These are phyloP conservation scores for Ogataea salicorniae DNA, from an alignment of 805 yeast species.

Conservation along the genomic window DNA sequence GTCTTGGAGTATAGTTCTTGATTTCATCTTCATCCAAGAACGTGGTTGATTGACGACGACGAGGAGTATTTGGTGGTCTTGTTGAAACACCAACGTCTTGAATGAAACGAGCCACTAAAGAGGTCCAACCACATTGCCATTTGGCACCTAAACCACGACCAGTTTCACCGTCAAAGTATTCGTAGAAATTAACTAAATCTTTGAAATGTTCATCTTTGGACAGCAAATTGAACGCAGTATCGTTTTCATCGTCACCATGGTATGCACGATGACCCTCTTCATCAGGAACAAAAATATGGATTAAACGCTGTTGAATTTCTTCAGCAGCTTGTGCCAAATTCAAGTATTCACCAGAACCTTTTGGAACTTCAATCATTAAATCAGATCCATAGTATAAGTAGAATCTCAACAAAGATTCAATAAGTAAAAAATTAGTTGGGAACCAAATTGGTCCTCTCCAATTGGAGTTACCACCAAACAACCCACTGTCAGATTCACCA, in stretches of 20 bases:
- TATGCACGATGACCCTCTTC: constrained; percentile 62
- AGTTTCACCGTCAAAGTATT: constrained; percentile 89
- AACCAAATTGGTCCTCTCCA: constrained; percentile 99
- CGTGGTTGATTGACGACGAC: constrained; percentile 21
- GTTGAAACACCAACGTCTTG: constrained; percentile 80
- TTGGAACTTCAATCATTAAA: constrained; percentile 83
- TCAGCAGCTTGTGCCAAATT: constrained; percentile 89
- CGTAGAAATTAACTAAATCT: constrained; percentile 75
- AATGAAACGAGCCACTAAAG: constrained; percentile 85
- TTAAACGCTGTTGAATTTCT: constrained; percentile 80
- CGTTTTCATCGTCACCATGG: constrained; percentile 59
- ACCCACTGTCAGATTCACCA: constrained; percentile 86
- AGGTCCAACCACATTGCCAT: constrained; percentile 97
- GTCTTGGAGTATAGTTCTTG: constrained; percentile 39
- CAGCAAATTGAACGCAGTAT: constrained; percentile 23
- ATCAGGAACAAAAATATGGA: constrained; percentile 68
- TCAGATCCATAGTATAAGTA: constrained; percentile 84
- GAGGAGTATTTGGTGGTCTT: constrained; percentile 39
- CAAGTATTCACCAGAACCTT: constrained; percentile 68
- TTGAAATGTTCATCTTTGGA: constrained; percentile 64
- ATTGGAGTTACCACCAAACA: constrained; percentile 95
- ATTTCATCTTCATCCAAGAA: constrained; percentile 31
- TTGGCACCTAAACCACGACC: constrained; percentile 92
- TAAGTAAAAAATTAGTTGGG: constrained; percentile 80
- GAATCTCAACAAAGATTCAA: constrained; percentile 83